Evolutionary conservation across 352 stramenopile species (phyloP), one percentile per base, ranked within the genome.

Genomic region (Phytophthora rubi): DNA sequence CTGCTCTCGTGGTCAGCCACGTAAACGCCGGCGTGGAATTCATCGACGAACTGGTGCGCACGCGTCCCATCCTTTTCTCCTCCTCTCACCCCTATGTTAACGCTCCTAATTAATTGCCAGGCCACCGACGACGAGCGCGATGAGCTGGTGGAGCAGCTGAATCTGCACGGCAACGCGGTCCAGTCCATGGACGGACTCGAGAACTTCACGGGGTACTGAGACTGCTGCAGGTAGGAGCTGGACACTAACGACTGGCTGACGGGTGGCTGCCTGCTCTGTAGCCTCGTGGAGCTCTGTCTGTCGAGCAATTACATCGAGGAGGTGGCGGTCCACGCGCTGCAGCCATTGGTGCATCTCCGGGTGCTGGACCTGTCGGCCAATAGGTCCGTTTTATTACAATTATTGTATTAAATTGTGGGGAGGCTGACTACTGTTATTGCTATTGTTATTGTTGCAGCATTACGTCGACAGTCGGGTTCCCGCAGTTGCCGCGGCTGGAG

Each of bases 251-350:
- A 26, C 16, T 26, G 44, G 0, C 26, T 59, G 5, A 30, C 28
- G 28, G 28, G 28, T 30, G 28, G 28, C 28, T 30, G 28, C 28
- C 39, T 3, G 55, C n/a, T 12, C 21, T 9, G 54, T 54, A 86
- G 75, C 35, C 64, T 95, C 8, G 68, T 81, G 10, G 88, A 95
- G 62, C 77, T 94, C 18, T 95, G 85, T 70, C 72, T 95, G n/a
- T 93, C 86, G 1, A 93, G 86, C 62, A 94, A 93, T 59, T 82
- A 55, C 58, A 87, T 95, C n/a, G 72, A 93, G 77, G 83, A 90
- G 37, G 71, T 91, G n/a, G 83, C 79, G 12, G 90, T 90, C 49
- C 68, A 83, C 23, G 75, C 84, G 12, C 63, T 95, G 44, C 79
- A 91, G 58, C 82, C 80, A 18, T 68, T 95, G 5, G 72, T 81